These are phyloP conservation scores for Starmerella vitae DNA, from an alignment of 805 yeast genomes.

Conservation along the genomic window DNA sequence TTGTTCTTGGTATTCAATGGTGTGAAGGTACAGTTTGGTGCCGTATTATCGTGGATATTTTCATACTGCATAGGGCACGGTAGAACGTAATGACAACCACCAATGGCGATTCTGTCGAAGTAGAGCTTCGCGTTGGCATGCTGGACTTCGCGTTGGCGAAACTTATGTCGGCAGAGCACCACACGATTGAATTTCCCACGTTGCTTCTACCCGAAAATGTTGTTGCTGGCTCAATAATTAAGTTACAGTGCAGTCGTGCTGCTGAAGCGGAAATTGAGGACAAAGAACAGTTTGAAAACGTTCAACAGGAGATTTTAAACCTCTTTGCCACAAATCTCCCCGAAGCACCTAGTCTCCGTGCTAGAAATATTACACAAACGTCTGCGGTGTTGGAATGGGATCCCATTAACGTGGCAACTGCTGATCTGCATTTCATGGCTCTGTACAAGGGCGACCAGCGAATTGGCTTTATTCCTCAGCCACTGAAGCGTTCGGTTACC, in stretches of 20 bases:
- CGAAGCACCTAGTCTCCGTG: constrained; percentile 48
- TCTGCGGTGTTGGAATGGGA: constrained; percentile 95
- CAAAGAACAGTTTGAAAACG: constrained; percentile 39
- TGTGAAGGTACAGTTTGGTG: not conserved
- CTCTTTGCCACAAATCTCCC: constrained; percentile 68
- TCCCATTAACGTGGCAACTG: constrained; percentile 65
- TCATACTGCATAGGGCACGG: no score
- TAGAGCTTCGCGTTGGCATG: constrained; percentile 87
- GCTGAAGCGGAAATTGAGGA: constrained; percentile 50
- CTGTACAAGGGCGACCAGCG: constrained; percentile 57
- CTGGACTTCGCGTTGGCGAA: constrained; percentile 90
- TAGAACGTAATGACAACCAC: constrained; percentile 3
- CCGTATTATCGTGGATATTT: no score
- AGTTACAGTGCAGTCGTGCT: constrained; percentile 72
- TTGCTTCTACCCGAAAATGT: constrained; percentile 80
- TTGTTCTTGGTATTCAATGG: not conserved
- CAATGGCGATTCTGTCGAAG: constrained; percentile 47
- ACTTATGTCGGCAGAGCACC: constrained; percentile 80
- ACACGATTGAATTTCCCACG: constrained; percentile 93
- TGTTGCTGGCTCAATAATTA: constrained; percentile 81
- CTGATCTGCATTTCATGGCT: constrained; percentile 60
- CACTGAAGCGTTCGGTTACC: constrained; percentile 61
- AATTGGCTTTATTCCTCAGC: constrained; percentile 73
- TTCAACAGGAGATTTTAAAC: constrained; percentile 61
- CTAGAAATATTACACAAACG: constrained; percentile 80